Conservation (phyloP, 306 rosid species). For the Rosa multiflora region DNA sequence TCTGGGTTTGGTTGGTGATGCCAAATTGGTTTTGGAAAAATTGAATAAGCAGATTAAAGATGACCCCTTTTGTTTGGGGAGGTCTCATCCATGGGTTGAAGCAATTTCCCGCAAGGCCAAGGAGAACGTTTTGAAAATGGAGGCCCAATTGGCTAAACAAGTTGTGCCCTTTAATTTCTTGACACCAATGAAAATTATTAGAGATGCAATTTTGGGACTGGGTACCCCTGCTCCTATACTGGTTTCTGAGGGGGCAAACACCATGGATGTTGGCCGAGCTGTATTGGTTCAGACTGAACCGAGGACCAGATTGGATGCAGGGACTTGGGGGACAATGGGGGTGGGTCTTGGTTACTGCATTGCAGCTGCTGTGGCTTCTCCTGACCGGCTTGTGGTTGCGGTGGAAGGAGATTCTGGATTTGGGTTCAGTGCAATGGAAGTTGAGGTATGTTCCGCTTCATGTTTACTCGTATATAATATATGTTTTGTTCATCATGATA, state of each 20-base stretch:
- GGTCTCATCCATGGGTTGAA: constrained; percentile 74
- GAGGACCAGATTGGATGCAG: constrained; percentile 67
- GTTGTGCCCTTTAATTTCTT: constrained; percentile 80
- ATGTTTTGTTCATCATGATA: not conserved
- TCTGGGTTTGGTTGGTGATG: constrained; percentile 90
- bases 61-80: constrained; percentile 85
- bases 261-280: constrained; percentile 59
- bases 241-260: constrained; percentile 70
- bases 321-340: constrained; percentile 86
- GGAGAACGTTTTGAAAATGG: constrained; percentile 77
- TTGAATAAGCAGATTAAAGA: constrained; percentile 78
- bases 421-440: constrained; percentile 96
- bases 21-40: constrained; percentile 55
- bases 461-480: not conserved
- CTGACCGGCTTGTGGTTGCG: constrained; percentile 75
- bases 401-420: constrained; percentile 98
- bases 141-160: constrained; percentile 63
- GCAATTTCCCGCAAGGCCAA: constrained; percentile 59
- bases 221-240: constrained; percentile 59
- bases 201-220: constrained; percentile 42
- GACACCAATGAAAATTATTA: constrained; percentile 63
- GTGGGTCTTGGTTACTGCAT: constrained; percentile 97
- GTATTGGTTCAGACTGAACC: constrained; percentile 68
- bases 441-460: constrained; percentile 65
- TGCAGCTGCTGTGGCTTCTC: constrained; percentile 90